Evolutionary conservation across 805 yeast genomes (phyloP).

Genomic region (Candida boleticola): DNA sequence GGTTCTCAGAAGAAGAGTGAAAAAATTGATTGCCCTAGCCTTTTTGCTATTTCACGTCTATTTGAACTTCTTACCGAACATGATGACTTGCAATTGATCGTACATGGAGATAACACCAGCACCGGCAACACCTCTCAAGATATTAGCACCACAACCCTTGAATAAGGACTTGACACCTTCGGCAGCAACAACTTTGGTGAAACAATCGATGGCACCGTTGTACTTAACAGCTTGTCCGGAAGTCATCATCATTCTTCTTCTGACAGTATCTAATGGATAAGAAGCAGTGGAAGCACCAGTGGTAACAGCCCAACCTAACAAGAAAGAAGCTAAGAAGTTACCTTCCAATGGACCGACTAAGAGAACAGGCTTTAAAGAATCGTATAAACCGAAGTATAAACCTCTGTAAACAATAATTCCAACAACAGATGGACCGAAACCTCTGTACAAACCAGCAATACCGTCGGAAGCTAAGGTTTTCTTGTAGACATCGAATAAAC

Average conservation of each 20-base stretch:
- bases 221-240: slow-evolving; percentile 26
- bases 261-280: slow-evolving; percentile 27
- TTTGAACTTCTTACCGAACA: slow-evolving; percentile 23
- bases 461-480: slow-evolving; percentile 26
- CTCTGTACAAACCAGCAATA: slow-evolving; percentile 28
- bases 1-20: too few relatives aligned
- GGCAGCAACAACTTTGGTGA: slow-evolving; percentile 23
- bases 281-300: slow-evolving; percentile 27
- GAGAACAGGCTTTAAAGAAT: slow-evolving; percentile 26
- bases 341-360: slow-evolving; percentile 27
- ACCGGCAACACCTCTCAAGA: slow-evolving; percentile 28
- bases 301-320: slow-evolving; percentile 26
- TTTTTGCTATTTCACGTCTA: too few relatives aligned
- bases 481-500: slow-evolving; percentile 26
- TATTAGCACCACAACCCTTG: slow-evolving; percentile 28
- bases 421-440: slow-evolving; percentile 24
- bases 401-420: slow-evolving; percentile 28
- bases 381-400: slow-evolving; percentile 26
- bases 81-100: slow-evolving; percentile 25
- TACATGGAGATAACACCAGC: slow-evolving; percentile 27
- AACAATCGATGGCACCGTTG: slow-evolving; percentile 25
- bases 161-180: slow-evolving; percentile 23
- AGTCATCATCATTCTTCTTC: slow-evolving; percentile 29
- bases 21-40: too few relatives aligned
- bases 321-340: slow-evolving; percentile 24